Evolutionary conservation across 2,329 filamentous ascomycete species (phyloP).

Genomic region (Epichloe sp.): DNA sequence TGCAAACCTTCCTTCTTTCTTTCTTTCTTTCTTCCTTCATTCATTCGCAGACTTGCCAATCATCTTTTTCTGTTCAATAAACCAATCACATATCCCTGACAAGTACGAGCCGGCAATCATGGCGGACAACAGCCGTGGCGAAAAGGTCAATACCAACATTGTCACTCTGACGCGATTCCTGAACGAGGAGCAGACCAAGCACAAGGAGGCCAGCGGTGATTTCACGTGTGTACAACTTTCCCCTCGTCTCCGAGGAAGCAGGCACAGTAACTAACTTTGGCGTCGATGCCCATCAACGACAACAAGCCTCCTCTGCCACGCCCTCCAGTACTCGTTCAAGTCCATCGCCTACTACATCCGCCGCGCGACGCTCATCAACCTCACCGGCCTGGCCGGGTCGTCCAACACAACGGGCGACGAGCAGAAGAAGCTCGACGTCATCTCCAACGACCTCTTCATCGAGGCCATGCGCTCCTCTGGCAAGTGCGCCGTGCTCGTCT

Average conservation of each 20-base stretch:
- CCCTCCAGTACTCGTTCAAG: conserved; percentile 99
- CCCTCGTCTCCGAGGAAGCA: no score
- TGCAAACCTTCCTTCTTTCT: not conserved
- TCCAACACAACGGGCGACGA: conserved; percentile 94
- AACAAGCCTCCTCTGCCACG: conserved; percentile 85
- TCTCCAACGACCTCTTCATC: conserved; percentile 96
- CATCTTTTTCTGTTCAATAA: no score
- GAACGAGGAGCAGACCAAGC: conserved; percentile 88
- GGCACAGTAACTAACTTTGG: not conserved
- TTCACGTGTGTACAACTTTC: conserved; percentile 60
- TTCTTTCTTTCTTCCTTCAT: not conserved
- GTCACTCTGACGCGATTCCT: conserved; percentile 90
- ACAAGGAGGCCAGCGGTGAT: conserved; percentile 91
- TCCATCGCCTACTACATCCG: conserved; percentile 99
- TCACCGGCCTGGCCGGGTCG: conserved; percentile 87
- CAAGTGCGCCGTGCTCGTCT: conserved; percentile 85
- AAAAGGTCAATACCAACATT: conserved; percentile 92
- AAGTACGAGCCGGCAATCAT: conserved; percentile 11
- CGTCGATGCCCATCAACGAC: not conserved
- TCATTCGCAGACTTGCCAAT: not conserved
- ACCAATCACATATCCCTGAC: no score
- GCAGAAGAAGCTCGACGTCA: conserved; percentile 99
- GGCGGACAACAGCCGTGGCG: conserved; percentile 33
- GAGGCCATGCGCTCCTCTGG: conserved; percentile 87
- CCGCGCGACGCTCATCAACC: conserved; percentile 85